Evolutionary conservation across 768 basidiomycete genomes (phyloP), one percentile per base, ranked within the genome.

Genomic region (Podaxis sp.): DNA sequence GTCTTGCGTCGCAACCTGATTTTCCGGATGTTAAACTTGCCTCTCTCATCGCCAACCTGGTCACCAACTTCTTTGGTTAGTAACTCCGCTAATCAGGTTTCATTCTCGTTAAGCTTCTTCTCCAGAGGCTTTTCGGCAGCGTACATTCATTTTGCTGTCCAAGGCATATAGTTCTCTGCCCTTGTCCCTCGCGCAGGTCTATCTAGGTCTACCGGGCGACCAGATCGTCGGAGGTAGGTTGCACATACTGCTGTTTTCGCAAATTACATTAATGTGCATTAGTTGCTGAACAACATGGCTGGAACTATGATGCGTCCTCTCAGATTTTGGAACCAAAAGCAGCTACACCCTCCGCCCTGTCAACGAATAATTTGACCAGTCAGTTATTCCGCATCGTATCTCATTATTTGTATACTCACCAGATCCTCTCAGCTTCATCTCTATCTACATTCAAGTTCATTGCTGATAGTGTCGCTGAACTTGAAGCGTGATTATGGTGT

Each of bases 91-190:
- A 28, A 52, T 64, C 22, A 39, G 22, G 57, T 55, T 59, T 57
- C 57, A 58, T 58, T 13, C 57, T 57, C 55, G 58, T 58, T 17
- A 52, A 59, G 51, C 58, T 30, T 33, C 54, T 17, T 44, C 63
- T 33, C 12, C 39, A 92, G 90, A 83, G 2, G 70, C 77, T 8
- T 91, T 90, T 74, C 85, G 87, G 49, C 68, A 69, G 60, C 79
- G 84, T 63, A 87, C 86, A 0, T 80, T 88, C 64, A 67, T 68
- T 1, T 76, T 91, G 8, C 67, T 91, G 22, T 81, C 85, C 8
- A 83, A 79, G 67, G 87, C 87, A n/a, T 91, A 89, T 72, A 80
- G 83, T 2, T 85, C 87, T 1, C 73, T 92, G 24, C 81, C 84
- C 12, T 64, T 86, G 11, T 60, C 79, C 2, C 76, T 87, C 3